Evolutionary conservation across 108 stramenopile species (phyloP).

Genomic region (Seminavis robusta): DNA sequence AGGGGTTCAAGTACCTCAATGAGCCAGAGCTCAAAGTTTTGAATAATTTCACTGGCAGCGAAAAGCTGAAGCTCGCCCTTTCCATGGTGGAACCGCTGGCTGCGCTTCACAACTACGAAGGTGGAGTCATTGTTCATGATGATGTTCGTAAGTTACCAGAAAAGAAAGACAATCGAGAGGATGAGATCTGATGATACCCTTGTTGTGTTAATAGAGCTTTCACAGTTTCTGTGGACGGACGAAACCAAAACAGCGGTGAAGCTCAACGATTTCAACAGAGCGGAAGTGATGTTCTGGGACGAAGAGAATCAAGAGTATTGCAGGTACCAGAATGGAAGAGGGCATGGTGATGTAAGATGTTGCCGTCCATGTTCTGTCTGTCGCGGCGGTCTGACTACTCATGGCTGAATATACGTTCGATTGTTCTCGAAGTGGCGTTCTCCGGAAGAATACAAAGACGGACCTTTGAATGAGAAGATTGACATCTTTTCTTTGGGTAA

Average conservation of each 20-base stretch:
- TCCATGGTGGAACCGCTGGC: slow-evolving; percentile 68
- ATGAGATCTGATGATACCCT: too few relatives aligned
- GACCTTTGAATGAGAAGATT: slow-evolving; percentile 59
- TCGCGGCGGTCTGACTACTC: too few relatives aligned
- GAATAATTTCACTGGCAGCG: slow-evolving; percentile 41
- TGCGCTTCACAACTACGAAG: slow-evolving; percentile 46
- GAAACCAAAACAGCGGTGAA: slow-evolving; percentile 42
- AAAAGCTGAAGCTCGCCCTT: slow-evolving; percentile 55
- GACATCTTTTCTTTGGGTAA: slow-evolving; percentile 62
- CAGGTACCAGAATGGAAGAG: slow-evolving; percentile 46
- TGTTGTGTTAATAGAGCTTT: slow-evolving; percentile 37
- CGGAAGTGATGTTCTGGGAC: slow-evolving; percentile 64
- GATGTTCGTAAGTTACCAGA: too few relatives aligned
- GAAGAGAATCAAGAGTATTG: slow-evolving; percentile 48
- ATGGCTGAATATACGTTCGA: too few relatives aligned
- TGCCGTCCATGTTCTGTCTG: too few relatives aligned
- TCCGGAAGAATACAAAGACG: slow-evolving; percentile 61
- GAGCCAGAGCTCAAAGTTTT: too few relatives aligned
- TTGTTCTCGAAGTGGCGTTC: slow-evolving; percentile 9
- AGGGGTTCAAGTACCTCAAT: too few relatives aligned
- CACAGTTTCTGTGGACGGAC: slow-evolving; percentile 53
- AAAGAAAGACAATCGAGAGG: too few relatives aligned
- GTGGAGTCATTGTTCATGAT: slow-evolving; percentile 65
- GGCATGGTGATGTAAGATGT: slow-evolving; percentile 18
- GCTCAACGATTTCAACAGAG: slow-evolving; percentile 82